Conservation (phyloP, 2,329 filamentous ascomycete genomes). For the Fusarium graminum region DNA sequence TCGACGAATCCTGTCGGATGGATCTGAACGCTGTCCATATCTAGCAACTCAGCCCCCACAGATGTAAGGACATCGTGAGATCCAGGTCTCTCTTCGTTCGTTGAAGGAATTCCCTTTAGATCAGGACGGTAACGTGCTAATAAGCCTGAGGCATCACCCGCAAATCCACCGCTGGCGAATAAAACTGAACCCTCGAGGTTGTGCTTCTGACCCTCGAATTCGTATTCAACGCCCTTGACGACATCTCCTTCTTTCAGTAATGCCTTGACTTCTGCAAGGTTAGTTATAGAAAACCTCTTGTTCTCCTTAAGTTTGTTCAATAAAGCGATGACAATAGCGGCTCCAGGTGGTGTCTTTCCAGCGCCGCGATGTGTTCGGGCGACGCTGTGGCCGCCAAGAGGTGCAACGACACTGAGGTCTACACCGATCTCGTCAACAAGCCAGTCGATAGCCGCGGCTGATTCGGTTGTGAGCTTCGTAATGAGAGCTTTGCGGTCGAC, state of each 20-base stretch:
- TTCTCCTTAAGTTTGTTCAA: conserved; percentile 64
- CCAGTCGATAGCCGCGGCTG: conserved; percentile 66
- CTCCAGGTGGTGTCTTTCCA: conserved; percentile 69
- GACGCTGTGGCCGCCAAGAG: conserved; percentile 70
- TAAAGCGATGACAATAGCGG: conserved; percentile 68
- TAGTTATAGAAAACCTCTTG: conserved; percentile 65
- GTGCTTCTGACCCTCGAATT: conserved; percentile 52
- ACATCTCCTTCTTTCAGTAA: conserved; percentile 55
- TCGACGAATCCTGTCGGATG: conserved; percentile 76
- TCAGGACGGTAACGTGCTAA: conserved; percentile 70
- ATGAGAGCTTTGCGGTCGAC: conserved; percentile 61
- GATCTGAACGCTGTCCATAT: conserved; percentile 71
- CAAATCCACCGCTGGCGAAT: conserved; percentile 73
- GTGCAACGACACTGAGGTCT: conserved; percentile 69
- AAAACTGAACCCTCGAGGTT: conserved; percentile 64
- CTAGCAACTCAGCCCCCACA: conserved; percentile 59
- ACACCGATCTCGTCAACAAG: conserved; percentile 68
- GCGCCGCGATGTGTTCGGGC: conserved; percentile 64
- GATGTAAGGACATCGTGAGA: conserved; percentile 61
- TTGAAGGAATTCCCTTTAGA: conserved; percentile 70
- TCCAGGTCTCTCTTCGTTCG: conserved; percentile 70
- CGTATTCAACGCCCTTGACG: conserved; percentile 68
- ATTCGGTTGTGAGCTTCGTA: conserved; percentile 61
- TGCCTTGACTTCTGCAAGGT: conserved; percentile 65
- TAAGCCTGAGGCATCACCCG: conserved; percentile 69